Evolutionary conservation across 2,329 filamentous ascomycete genomes (phyloP), one percentile per base, ranked within the genome.

Genomic region (Sporothrix brunneoviolacea): DNA sequence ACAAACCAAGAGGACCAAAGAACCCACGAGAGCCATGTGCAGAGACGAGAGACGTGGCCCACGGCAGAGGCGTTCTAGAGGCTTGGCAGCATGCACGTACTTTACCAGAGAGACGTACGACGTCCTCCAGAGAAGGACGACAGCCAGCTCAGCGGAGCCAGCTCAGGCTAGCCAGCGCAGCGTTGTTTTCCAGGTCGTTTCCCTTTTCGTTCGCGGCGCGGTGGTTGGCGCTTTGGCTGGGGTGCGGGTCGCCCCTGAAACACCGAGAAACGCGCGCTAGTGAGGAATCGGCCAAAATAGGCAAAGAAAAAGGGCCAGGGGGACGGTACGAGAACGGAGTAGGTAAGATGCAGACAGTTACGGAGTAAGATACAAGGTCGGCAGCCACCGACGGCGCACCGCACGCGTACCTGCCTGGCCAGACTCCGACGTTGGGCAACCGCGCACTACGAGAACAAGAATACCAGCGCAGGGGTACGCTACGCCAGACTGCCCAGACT

Each of bases 31-130:
- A 27, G n/a, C n/a, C n/a, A n/a, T n/a, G n/a, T n/a, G n/a, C n/a
- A n/a, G n/a, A n/a, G n/a, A n/a, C 30, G 8, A 10, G 16, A n/a
- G 44, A 48, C 45, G 45, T 48, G 45, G 45, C 37, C 30, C 36
- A 24, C 36, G 45, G 36, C 24, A 41, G 16, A 48, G 37, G 28
- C 12, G 30, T 41, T 42, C 38, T 49, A 42, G 37, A 21, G 47
- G 37, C 47, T 49, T 49, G 47, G 47, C 47, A 42, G 10, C 19
- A 41, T 48, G 46, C 45, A 48, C 27, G 45, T 39, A 32, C 45
- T 48, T 40, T 48, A 48, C 36, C 35, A 16, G 24, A 18, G 35
- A 48, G 24, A 21, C n/a, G n/a, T n/a, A 24, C 12, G 22, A 38
- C 18, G 42, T 27, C 30, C 36, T 36, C 32, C 19, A 27, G 32